Evolutionary conservation across 257 asterid species (phyloP), one percentile per base, ranked within the genome.

Genomic region (Datura wrightii): DNA sequence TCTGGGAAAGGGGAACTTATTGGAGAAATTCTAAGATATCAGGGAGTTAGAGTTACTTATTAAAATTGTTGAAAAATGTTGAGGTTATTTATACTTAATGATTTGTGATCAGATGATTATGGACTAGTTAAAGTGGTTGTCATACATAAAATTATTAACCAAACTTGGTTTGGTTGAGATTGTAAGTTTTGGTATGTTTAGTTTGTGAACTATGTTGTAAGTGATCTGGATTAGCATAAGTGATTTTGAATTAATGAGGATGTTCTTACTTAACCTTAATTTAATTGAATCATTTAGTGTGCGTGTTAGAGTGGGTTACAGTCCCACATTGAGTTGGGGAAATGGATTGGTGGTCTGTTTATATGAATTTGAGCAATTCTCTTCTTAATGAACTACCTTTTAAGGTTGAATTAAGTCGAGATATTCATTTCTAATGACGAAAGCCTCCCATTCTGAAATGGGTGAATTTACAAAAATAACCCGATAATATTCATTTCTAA

Each of bases 1-100:
- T 96, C 99, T 37, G 99, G 99, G 19, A 96, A 93, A 80, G 99
- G 99, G 24, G 99, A 96, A 86, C 97, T 96, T 19, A 91, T 96
- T 6, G 99, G 99, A n/a, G 99, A 96, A 87, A 93, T 96, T 81
- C 93, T 96, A 42, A 93, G 95, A 88, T 94, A 96, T 89, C 98
- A 93, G 83, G 99, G 99, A 6, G 99, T 96, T 79, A 87, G 95
- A 79, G 97, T 92, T 44, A 96, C 97, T 19, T 93, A 93, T 63
- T 86, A 66, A 50, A 19, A 6, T 48, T 74, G 11, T 72, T 72
- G n/a, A n/a, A 5, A 24, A 15, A 34, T 63, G 42, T 60, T 34
- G n/a, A n/a, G n/a, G n/a, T 11, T 31, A 11, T 1, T 14, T 19
- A 46, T 46, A 74, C 80, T 72, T 24, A n/a, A n/a, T 76, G 14